phyloP scores from a whole-genome alignment of 2,329 filamentous ascomycete genomes.

The Claviceps pazoutovae region DNA sequence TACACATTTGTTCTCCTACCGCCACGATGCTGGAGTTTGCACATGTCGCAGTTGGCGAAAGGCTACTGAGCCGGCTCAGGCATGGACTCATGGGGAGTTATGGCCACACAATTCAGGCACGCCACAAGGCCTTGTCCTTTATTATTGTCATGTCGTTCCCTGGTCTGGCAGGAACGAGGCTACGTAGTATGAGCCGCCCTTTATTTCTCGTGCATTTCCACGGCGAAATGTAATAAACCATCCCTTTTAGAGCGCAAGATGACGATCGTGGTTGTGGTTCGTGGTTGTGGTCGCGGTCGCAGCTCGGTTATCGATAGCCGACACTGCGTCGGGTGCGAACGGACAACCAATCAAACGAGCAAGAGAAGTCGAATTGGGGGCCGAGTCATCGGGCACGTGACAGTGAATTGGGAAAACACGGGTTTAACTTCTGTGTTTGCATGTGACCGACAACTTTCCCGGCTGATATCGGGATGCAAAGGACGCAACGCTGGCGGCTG shows the following conservation, averaged over 20 bases:
- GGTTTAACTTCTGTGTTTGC: background rate
- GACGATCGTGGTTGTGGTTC: no score
- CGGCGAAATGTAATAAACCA: background rate
- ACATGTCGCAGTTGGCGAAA: background rate
- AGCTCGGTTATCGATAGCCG: background rate
- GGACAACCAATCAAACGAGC: background rate
- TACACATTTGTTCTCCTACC: no score
- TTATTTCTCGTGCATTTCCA: no score
- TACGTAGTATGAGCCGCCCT: no score
- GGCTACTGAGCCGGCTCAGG: background rate
- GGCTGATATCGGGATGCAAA: background rate
- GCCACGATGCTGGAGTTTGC: no score
- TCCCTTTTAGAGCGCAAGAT: background rate
- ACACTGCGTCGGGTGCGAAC: background rate
- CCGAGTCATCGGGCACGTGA: background rate
- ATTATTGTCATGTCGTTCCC: background rate
- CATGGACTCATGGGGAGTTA: background rate
- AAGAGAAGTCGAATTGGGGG: background rate
- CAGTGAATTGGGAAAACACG: background rate
- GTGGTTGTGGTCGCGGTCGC: no score
- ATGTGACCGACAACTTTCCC: background rate
- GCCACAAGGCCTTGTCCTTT: background rate
- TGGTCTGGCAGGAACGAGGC: background rate
- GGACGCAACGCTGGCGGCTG: background rate
- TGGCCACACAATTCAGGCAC: background rate